These are phyloP conservation scores for Boletus rubescentipes DNA, from an alignment of 768 basidiomycete species.

Conservation along the genomic window DNA sequence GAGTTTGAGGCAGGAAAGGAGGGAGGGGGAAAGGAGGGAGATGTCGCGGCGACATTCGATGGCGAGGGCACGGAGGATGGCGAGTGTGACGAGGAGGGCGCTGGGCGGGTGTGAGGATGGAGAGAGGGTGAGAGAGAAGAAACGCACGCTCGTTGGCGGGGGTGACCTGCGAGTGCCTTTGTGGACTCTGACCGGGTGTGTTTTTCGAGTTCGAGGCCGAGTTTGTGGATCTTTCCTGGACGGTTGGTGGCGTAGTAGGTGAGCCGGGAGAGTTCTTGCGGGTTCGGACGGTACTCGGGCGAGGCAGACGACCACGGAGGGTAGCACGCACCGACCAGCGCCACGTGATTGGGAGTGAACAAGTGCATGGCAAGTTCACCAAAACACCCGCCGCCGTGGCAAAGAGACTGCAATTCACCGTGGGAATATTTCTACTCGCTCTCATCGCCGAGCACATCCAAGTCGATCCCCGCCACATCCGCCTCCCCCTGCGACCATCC, in stretches of 20 bases:
- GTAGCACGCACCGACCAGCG: constrained; percentile 83
- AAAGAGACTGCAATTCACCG: background rate
- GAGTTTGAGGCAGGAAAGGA: constrained; percentile 63
- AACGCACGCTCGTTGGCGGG: constrained; percentile 76
- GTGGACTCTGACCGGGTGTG: constrained; percentile 59
- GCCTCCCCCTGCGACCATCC: constrained; percentile 49
- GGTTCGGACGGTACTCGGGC: constrained; percentile 76
- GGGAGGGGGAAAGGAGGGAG: constrained; percentile 65
- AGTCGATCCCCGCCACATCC: constrained; percentile 48
- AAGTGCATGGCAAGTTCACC: no score
- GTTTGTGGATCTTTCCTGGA: constrained; percentile 76
- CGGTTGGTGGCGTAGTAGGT: constrained; percentile 86
- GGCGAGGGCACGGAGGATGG: constrained; percentile 77
- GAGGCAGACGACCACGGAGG: constrained; percentile 76
- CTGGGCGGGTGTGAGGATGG: constrained; percentile 35
- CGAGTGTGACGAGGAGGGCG: constrained; percentile 77
- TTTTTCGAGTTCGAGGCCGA: constrained; percentile 77
- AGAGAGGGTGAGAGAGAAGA: background rate
- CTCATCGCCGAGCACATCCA: constrained; percentile 54
- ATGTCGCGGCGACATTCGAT: constrained; percentile 88
- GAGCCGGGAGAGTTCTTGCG: constrained; percentile 80
- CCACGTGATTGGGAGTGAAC: constrained; percentile 82
- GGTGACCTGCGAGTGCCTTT: constrained; percentile 70
- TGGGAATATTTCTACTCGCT: constrained; percentile 39
- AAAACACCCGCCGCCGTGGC: no score